phyloP scores from a whole-genome alignment of 2,329 filamentous ascomycete genomes.

The Colletotrichum sp. region DNA sequence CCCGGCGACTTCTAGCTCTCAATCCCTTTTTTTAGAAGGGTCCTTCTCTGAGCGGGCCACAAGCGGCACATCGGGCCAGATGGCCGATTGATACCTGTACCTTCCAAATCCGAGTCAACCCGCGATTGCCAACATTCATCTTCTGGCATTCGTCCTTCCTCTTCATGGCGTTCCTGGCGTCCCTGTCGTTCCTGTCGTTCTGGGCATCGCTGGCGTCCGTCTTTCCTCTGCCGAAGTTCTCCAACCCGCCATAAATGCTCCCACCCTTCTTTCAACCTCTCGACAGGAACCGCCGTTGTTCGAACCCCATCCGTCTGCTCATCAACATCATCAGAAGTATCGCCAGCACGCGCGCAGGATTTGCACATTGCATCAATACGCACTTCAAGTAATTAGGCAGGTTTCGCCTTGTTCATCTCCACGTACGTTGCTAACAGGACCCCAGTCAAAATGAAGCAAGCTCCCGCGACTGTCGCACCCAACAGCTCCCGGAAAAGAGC shows the following conservation, averaged over 20 bases:
- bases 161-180: not conserved
- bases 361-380: not conserved
- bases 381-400: not conserved
- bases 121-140: not conserved
- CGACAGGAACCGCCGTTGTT: not conserved
- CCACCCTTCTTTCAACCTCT: not conserved
- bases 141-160: fast-evolving
- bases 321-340: not conserved
- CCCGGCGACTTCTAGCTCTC: too few species aligned
- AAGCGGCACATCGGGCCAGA: not conserved
- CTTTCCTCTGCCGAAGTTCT: not conserved
- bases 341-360: not conserved
- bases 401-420: not conserved
- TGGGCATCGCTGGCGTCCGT: not conserved
- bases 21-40: not conserved
- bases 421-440: not conserved
- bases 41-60: not conserved
- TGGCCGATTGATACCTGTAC: not conserved
- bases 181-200: fast-evolving
- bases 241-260: not conserved
- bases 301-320: not conserved
- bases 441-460: not conserved
- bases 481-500: not conserved
- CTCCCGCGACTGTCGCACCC: not conserved
- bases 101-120: fast-evolving